Evolutionary conservation across 2,329 filamentous ascomycete species (phyloP).

Genomic region (Hypoxylon rubiginosum): DNA sequence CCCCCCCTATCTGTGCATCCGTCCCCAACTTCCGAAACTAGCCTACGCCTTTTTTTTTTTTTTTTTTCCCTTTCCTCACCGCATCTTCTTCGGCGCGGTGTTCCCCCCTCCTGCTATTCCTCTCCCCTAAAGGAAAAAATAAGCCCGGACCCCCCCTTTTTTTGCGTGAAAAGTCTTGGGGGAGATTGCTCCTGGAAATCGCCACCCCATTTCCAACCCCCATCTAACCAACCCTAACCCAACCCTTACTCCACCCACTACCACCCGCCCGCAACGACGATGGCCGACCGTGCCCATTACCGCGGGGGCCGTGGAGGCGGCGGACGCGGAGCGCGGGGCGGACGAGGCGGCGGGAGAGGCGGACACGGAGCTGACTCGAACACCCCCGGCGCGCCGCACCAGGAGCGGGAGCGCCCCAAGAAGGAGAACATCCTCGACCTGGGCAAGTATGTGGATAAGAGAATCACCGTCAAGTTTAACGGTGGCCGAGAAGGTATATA

Average conservation of each 20-base stretch:
- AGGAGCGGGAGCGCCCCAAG: conserved; percentile 82
- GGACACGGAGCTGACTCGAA: conserved; percentile 59
- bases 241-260: conserved; percentile 6
- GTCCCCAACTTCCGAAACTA: conserved; percentile 35
- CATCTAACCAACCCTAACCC: conserved; percentile 32
- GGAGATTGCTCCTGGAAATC: background rate
- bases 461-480: conserved; percentile 95
- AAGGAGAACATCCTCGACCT: conserved; percentile 99
- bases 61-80: conserved; percentile 25
- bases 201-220: conserved; percentile 11
- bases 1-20: conserved; percentile 37
- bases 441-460: conserved; percentile 96
- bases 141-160: conserved; percentile 9
- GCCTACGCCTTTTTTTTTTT: conserved; percentile 4
- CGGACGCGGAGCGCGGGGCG: conserved; percentile 56
- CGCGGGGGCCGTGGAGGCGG: conserved; percentile 63
- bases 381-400: conserved; percentile 59
- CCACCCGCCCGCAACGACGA: conserved; percentile 45
- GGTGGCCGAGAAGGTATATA: conserved; percentile 87
- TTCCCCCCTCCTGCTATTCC: no score
- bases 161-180: background rate
- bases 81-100: conserved; percentile 34
- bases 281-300: conserved; percentile 66
- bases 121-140: background rate
- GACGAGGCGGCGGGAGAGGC: conserved; percentile 58